phyloP scores from a whole-genome alignment of 768 basidiomycete genomes.

The Termitomyces sp. region DNA sequence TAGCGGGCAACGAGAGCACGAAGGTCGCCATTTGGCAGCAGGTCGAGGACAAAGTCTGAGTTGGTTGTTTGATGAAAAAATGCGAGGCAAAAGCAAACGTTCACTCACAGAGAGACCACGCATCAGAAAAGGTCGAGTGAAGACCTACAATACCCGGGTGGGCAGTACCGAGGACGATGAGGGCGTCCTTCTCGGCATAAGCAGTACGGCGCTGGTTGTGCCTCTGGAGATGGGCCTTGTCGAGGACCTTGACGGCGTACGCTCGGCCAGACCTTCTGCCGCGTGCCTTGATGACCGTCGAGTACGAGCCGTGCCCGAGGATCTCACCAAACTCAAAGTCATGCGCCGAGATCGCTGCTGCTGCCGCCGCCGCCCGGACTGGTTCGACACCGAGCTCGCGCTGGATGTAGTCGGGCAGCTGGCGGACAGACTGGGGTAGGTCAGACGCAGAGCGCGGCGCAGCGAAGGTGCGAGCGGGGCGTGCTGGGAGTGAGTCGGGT shows the following conservation, averaged over 20 bases:
- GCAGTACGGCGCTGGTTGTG: conserved; percentile 74
- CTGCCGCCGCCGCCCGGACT: background rate
- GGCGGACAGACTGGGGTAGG: background rate
- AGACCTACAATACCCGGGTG: conserved; percentile 82
- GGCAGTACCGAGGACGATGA: conserved; percentile 63
- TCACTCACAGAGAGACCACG: conserved; percentile 73
- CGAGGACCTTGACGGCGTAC: conserved; percentile 73
- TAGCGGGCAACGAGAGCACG: conserved; percentile 64
- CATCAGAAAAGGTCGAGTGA: conserved; percentile 83
- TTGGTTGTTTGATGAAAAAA: background rate
- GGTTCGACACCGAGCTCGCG: conserved; percentile 40
- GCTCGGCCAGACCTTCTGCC: conserved; percentile 50
- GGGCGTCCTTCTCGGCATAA: conserved; percentile 71
- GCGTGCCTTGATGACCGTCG: conserved; percentile 59
- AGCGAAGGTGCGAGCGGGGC: conserved; percentile 60
- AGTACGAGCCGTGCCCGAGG: conserved; percentile 82
- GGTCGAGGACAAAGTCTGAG: conserved; percentile 73
- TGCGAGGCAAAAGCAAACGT: background rate
- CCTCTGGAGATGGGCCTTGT: conserved; percentile 76
- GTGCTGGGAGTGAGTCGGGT: conserved; percentile 23
- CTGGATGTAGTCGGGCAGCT: conserved; percentile 48
- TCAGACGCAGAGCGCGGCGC: conserved; percentile 50
- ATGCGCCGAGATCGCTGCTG: conserved; percentile 34
- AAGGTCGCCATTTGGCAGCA: conserved; percentile 74
- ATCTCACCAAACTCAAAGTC: conserved; percentile 72